Conservation (phyloP, 1,284 basidiomycete genomes). For the Cerrena zonata region DNA sequence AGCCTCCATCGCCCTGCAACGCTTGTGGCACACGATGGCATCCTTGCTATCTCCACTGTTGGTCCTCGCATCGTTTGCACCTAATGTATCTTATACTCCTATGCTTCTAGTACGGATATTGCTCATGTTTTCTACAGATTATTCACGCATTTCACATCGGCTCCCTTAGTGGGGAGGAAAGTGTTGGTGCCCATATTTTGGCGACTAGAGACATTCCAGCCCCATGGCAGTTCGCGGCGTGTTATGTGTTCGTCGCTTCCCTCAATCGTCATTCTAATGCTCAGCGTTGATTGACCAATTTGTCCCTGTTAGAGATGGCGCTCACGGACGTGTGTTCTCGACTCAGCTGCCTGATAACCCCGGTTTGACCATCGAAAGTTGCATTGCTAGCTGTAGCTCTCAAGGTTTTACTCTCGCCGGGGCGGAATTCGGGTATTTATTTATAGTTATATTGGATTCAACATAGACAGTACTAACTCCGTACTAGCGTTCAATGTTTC, state of each 20-base stretch:
- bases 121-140: constrained; percentile 9
- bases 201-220: constrained; percentile 45
- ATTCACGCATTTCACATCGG: constrained; percentile 11
- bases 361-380: constrained; percentile 35
- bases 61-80: background rate
- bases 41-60: background rate
- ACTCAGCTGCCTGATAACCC: constrained; percentile 29
- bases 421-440: constrained; percentile 37
- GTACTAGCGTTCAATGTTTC: constrained; percentile 42
- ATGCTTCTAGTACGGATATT: constrained; percentile 2
- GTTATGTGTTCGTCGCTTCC: constrained; percentile 49
- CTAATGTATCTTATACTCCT: background rate
- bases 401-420: constrained; percentile 36
- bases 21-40: background rate
- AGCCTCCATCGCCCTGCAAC: constrained; percentile 1
- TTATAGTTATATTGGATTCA: no score
- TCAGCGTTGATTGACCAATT: no score
- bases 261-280: no score
- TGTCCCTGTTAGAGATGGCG: constrained; percentile 30
- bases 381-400: constrained; percentile 29
- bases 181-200: constrained; percentile 28
- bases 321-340: constrained; percentile 32
- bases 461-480: no score
- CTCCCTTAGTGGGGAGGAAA: constrained; percentile 20
- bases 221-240: constrained; percentile 45